Evolutionary conservation across 2,329 filamentous ascomycete genomes (phyloP).

Genomic region (Stagonosporopsis tanaceti): DNA sequence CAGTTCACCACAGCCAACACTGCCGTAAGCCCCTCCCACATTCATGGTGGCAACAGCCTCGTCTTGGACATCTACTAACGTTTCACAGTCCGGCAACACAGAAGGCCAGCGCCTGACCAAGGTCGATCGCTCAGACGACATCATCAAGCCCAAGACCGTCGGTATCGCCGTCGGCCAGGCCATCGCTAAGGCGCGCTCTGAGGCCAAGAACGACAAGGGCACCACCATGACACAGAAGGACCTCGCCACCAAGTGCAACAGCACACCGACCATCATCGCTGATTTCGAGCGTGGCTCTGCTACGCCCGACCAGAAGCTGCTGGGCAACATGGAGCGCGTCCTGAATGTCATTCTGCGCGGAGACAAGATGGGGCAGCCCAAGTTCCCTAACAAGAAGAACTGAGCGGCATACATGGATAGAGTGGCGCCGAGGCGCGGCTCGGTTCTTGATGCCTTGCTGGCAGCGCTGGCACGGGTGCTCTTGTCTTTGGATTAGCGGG

Average conservation of each 20-base stretch:
- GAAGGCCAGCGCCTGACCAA: conserved; percentile 97
- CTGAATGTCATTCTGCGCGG: conserved; percentile 90
- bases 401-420: conserved; percentile 48
- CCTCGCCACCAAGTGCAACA: conserved; percentile 87
- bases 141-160: conserved; percentile 91
- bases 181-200: conserved; percentile 80
- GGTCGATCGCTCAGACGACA: conserved; percentile 96
- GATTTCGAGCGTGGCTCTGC: conserved; percentile 85
- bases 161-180: conserved; percentile 81
- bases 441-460: background rate
- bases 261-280: conserved; percentile 78
- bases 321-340: conserved; percentile 79
- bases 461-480: conserved; percentile 13
- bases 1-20: conserved; percentile 73
- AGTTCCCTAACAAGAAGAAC: conserved; percentile 73
- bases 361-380: conserved; percentile 82
- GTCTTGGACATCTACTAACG: background rate
- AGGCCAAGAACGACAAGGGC: conserved; percentile 79
- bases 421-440: conserved; percentile 7
- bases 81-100: conserved; percentile 21
- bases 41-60: background rate
- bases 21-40: conserved; percentile 64
- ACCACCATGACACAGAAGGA: conserved; percentile 86
- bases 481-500: conserved; percentile 35
- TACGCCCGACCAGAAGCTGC: conserved; percentile 82